These are phyloP conservation scores for Talaromyces atroroseus DNA, from an alignment of 2,329 filamentous ascomycete genomes.

Conservation along the genomic window DNA sequence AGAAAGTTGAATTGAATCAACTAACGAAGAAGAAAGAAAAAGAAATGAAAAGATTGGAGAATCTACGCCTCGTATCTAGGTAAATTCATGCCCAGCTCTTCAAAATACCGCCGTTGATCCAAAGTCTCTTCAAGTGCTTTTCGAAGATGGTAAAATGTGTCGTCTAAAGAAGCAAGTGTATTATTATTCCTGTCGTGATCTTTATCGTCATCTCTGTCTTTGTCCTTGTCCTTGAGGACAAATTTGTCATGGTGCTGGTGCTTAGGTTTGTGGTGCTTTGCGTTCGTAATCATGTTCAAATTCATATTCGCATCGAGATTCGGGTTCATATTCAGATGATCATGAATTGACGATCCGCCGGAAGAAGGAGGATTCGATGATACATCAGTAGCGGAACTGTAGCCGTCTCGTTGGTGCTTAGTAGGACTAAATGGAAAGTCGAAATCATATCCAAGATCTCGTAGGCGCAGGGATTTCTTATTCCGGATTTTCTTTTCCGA, in stretches of 20 bases:
- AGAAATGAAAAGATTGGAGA: not conserved
- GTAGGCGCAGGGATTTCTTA: not conserved
- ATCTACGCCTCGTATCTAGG: constrained; percentile 8
- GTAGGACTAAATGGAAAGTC: not conserved
- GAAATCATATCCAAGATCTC: not conserved
- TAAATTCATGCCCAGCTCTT: constrained; percentile 6
- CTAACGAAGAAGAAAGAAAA: not conserved
- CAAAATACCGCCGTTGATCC: not conserved
- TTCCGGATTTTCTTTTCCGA: not conserved
- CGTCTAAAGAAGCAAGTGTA: not conserved
- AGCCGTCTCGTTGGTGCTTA: constrained; percentile 1
- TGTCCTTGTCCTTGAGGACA: not conserved
- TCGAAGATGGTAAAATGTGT: constrained; percentile 7
- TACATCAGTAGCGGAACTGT: not conserved
- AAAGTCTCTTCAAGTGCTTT: constrained; percentile 8
- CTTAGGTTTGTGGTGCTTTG: not conserved
- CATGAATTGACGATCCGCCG: not conserved
- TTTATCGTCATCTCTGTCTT: not conserved
- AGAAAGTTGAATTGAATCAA: not conserved
- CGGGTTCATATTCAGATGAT: not conserved
- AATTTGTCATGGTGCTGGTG: not conserved
- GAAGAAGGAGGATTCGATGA: constrained; percentile 1
- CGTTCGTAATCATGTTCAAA: not conserved
- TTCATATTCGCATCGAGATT: not conserved
- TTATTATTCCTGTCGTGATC: not conserved